Conservation (phyloP, 352 stramenopile species). For the Globisporangium nodosum region DNA sequence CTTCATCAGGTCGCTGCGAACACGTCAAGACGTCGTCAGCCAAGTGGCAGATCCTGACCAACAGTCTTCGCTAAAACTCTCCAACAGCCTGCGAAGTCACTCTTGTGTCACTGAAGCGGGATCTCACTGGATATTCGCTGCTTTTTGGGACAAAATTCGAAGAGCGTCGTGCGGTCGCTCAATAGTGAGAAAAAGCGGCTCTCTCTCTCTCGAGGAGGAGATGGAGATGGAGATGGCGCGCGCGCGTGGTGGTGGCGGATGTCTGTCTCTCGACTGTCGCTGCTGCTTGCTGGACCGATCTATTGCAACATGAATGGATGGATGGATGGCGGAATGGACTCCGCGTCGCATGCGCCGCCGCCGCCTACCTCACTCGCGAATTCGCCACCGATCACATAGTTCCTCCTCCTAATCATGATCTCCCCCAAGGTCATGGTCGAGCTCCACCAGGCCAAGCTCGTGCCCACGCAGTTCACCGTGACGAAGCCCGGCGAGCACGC, state of each 20-base stretch:
- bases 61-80: too few relatives aligned
- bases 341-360: not conserved
- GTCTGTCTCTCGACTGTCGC: constrained; percentile 3
- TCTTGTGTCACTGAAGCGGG: not conserved
- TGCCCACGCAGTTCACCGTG: constrained; percentile 53
- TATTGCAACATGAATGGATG: not conserved
- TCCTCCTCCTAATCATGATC: constrained; percentile 23
- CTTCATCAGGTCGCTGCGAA: too few relatives aligned
- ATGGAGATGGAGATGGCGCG: not conserved
- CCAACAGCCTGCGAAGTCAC: too few relatives aligned
- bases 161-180: not conserved
- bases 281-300: not conserved
- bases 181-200: not conserved
- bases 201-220: not conserved
- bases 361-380: not conserved
- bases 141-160: not conserved
- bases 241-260: not conserved
- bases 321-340: not conserved
- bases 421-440: constrained; percentile 56
- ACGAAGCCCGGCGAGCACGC: constrained; percentile 45
- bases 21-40: too few relatives aligned
- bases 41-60: too few relatives aligned
- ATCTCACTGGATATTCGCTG: not conserved
- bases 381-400: not conserved
- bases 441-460: constrained; percentile 46